phyloP scores from a whole-genome alignment of 352 stramenopile species.

The Pythium scleroteichum region DNA sequence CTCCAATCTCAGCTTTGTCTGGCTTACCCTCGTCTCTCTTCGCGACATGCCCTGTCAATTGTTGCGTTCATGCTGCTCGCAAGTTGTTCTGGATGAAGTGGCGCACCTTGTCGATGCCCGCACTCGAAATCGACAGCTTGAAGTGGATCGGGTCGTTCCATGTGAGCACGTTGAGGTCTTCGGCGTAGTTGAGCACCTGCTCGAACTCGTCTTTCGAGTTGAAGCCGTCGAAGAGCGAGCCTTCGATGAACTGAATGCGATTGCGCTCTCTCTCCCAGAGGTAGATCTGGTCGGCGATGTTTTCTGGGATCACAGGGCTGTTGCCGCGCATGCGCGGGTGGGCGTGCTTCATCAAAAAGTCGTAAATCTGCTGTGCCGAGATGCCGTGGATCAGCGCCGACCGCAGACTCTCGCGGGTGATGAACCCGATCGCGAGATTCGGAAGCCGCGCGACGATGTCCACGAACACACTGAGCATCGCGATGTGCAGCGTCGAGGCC shows the following conservation, averaged over 20 bases:
- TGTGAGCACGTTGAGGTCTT: slow-evolving; percentile 71
- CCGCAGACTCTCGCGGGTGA: slow-evolving; percentile 89
- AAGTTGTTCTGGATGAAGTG: slow-evolving; percentile 73
- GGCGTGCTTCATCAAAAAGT: slow-evolving; percentile 90
- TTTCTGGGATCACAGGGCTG: slow-evolving; percentile 79
- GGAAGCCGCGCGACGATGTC: slow-evolving; percentile 89
- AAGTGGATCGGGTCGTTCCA: slow-evolving; percentile 85
- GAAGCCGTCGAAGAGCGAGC: slow-evolving; percentile 87
- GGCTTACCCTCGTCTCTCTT: too few relatives aligned
- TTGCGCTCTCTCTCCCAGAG: slow-evolving; percentile 91
- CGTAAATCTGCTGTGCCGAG: slow-evolving; percentile 90
- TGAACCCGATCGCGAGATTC: slow-evolving; percentile 90
- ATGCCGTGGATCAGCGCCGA: slow-evolving; percentile 90
- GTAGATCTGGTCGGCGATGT: slow-evolving; percentile 91
- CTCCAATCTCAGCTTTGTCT: too few relatives aligned
- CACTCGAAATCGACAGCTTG: slow-evolving; percentile 62
- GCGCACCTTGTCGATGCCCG: slow-evolving; percentile 67
- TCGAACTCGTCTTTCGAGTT: slow-evolving; percentile 86
- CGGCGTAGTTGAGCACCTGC: slow-evolving; percentile 65
- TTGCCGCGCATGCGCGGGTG: slow-evolving; percentile 83
- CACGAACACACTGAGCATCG: slow-evolving; percentile 92
- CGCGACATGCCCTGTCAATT: too few relatives aligned
- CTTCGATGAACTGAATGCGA: slow-evolving; percentile 80
- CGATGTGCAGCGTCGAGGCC: slow-evolving; percentile 85
- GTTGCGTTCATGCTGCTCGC: background rate